Percentiles rank a stretch among this genome's conserved stretches.
Conservation (phyloP, 2,329 filamentous ascomycete genomes). For the Bipolaris zeicola region DNA sequence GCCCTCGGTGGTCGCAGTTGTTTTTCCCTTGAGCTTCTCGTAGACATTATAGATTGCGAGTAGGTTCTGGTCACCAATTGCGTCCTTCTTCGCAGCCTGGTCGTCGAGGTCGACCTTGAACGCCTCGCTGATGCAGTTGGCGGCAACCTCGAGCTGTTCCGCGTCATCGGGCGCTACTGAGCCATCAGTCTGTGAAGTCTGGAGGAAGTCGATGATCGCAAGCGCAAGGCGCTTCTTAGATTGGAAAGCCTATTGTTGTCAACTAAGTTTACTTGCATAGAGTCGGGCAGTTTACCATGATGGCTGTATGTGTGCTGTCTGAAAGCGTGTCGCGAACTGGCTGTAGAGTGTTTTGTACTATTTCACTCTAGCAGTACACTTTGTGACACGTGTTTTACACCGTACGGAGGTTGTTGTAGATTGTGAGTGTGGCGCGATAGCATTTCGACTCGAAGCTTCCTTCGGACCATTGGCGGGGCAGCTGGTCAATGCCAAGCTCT, state of each 20-base stretch:
- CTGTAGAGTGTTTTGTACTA: not conserved
- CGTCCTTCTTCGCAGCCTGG: constrained; percentile 71
- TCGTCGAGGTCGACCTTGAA: constrained; percentile 93
- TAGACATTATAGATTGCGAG: constrained; percentile 93
- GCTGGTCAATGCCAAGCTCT: constrained; percentile 18
- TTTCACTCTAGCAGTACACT: not conserved
- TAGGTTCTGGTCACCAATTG: constrained; percentile 85
- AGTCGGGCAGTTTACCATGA: constrained; percentile 36
- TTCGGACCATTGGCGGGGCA: constrained; percentile 26
- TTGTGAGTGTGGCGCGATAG: constrained; percentile 11
- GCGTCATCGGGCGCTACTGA: constrained; percentile 86
- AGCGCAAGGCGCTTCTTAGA: constrained; percentile 90
- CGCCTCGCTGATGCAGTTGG: constrained; percentile 91
- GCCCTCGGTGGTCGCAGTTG: constrained; percentile 54
- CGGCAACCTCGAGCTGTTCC: constrained; percentile 91
- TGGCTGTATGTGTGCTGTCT: constrained; percentile 22
- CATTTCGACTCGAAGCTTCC: constrained; percentile 35
- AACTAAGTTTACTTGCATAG: constrained; percentile 15
- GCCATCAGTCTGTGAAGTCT: constrained; percentile 81
- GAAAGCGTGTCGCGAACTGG: constrained; percentile 6
- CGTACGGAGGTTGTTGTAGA: constrained; percentile 3
- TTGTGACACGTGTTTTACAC: constrained; percentile 4
- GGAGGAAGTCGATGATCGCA: constrained; percentile 95
- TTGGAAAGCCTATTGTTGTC: constrained; percentile 45
- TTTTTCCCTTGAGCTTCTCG: constrained; percentile 84